Percentiles rank a stretch among this genome's conserved stretches.
Conservation (phyloP, 106 monocot genomes). For the Phalaenopsis equestris region DNA sequence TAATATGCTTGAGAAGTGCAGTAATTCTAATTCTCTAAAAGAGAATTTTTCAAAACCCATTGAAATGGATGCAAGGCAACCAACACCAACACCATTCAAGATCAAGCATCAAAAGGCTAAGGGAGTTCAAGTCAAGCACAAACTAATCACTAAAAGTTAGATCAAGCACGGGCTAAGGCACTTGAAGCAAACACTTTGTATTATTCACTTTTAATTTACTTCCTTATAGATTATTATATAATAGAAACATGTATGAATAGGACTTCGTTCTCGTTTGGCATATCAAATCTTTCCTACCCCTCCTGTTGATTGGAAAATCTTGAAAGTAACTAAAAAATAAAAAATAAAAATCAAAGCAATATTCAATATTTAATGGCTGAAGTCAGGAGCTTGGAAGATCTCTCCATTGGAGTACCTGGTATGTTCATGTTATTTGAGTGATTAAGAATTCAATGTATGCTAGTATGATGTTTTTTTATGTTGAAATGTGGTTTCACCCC, state of each 20-base stretch:
- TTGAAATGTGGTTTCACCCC: neutral
- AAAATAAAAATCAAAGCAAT: neutral
- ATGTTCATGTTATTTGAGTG: neutral
- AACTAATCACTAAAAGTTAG: neutral
- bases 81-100: neutral
- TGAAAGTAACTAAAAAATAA: neutral
- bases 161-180: neutral
- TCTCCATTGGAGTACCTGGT: neutral
- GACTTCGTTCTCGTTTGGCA: neutral
- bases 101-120: neutral
- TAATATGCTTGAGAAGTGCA: neutral
- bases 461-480: too few relatives aligned
- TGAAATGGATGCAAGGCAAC: neutral
- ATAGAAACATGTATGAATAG: neutral
- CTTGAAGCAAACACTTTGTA: neutral
- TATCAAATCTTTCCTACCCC: neutral
- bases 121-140: neutral
- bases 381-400: neutral
- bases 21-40: neutral
- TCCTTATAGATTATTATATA: neutral
- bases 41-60: neutral
- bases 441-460: neutral
- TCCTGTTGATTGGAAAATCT: neutral
- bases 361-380: neutral
- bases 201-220: neutral